Base-by-base conservation (phyloP, 495 filamentous ascomycete species). In the Neurospora terricola region DNA sequence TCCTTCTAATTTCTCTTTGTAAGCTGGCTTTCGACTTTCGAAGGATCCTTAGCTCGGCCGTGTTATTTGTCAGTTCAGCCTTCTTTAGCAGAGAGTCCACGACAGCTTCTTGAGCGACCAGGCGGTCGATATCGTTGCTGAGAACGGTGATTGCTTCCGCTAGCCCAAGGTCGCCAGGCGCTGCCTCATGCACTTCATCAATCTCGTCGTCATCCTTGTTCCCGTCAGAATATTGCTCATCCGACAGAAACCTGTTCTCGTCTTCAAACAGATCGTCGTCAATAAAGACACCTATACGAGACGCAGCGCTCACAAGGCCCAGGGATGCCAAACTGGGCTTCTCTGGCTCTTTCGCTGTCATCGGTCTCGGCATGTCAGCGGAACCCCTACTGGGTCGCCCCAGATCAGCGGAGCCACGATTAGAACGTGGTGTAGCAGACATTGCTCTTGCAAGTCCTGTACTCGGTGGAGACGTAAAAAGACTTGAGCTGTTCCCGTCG, bases 41-140 rank as follows among this genome's bases (percentile, higher is more conserved):
- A 39, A 99, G 80, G 48, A 99, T 98, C 72, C 96, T 86, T 70
- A 99, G 80, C 80, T 99, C 96, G 27, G 94, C 92, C 2, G 91
- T 91, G 80, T 98, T 98, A 80, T 98, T 98, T 4, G 96, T 98
- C 39, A 99, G 85, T 78, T 99, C 96, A 0, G 96, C 96, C 81
- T 98, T 99, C 38, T 92, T 88, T 12, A 92, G 93, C 73, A 99
- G 83, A 34, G 96, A 96, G 75, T 98, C 93, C 34, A 98, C 87
- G 34, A 99, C 93, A 2, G 91, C 91, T 71, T 97, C 94, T 81
- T 99, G 96, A 0, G 93, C 89, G 5, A 86, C 87, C 42, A 98
- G 87, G 80, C 93, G 93, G 72, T 98, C 94, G 74, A 99, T 97
- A 76, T 98, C 94, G 54, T 88, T 87, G 2, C 91, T 92, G 30